Conservation (phyloP, 73 alveolate species). For the Urostyla sp. region DNA sequence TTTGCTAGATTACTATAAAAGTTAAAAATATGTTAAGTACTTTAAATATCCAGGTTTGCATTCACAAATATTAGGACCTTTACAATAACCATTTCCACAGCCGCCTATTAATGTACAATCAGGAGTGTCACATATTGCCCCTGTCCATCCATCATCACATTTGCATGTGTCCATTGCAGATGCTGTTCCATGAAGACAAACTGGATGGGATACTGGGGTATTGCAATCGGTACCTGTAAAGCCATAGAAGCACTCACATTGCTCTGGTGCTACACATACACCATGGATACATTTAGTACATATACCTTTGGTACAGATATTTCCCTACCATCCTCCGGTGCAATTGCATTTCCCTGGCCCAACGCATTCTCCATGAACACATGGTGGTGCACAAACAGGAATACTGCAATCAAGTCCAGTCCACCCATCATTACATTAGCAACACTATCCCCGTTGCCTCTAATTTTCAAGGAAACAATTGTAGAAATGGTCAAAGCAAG, state of each 20-base stretch:
- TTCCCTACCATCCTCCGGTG: slow-evolving; percentile 82
- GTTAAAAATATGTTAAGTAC: too few species aligned
- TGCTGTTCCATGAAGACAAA: slow-evolving; percentile 82
- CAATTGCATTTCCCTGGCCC: slow-evolving; percentile 83
- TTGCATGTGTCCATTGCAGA: slow-evolving; percentile 60
- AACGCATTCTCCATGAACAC: slow-evolving; percentile 86
- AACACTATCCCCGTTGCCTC: slow-evolving; percentile 70
- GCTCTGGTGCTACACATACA: slow-evolving; percentile 86
- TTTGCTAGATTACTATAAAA: slow-evolving; percentile 27
- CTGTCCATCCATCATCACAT: slow-evolving; percentile 89
- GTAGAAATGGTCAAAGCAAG: slow-evolving; percentile 59
- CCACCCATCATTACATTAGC: slow-evolving; percentile 86
- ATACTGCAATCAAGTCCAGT: slow-evolving; percentile 87
- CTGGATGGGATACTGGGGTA: slow-evolving; percentile 75
- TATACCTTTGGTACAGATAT: slow-evolving; percentile 77
- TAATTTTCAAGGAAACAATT: slow-evolving; percentile 65
- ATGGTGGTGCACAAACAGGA: slow-evolving; percentile 86
- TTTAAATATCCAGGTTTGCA: slow-evolving; percentile 72
- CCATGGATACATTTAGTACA: slow-evolving; percentile 88
- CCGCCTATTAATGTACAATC: slow-evolving; percentile 54
- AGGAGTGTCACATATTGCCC: slow-evolving; percentile 86
- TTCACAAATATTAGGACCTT: slow-evolving; percentile 68
- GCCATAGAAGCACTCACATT: slow-evolving; percentile 92
- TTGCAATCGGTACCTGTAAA: slow-evolving; percentile 81
- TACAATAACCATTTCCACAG: slow-evolving; percentile 75